Base-by-base conservation (phyloP, 768 basidiomycete genomes). In the Russula olivacea region DNA sequence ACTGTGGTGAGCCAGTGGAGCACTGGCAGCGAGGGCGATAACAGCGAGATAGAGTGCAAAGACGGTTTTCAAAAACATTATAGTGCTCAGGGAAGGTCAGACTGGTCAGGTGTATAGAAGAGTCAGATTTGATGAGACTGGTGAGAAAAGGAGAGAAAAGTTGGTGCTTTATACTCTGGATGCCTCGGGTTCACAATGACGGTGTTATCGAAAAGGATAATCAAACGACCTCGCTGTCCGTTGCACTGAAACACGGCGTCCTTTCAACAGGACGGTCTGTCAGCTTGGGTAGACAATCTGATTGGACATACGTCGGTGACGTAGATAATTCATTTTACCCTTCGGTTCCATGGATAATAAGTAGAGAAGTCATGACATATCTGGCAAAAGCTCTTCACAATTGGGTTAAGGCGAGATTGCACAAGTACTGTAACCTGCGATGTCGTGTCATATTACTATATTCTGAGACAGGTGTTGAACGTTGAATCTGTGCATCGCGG, bases 31-130 rank as follows among this genome's bases (percentile, higher is more conserved):
- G 9, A 64, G 47, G n/a, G 19, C 21, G 19, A 64, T 14, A 17
- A 17, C 17, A 3, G 47, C 53, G 25, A 64, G 14, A 54, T 47
- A 64, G 32, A 55, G 40, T n/a, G 47, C 53, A 5, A 59, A 21
- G n/a, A 64, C 14, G 23, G 53, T 1, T 23, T 64, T 64, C 4
- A 48, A 23, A 32, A 63, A 58, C 62, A 34, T 15, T 53, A 59
- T 64, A 49, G 53, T 55, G 25, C 7, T 19, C 1, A 23, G 10
- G 34, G 40, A n/a, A 10, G 10, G 4, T 54, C 19, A 40, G 23
- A n/a, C 1, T 28, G 12, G 36, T 52, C 25, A 58, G 25, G 5
- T 28, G 25, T 36, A 36, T 1, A 43, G n/a, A 34, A n/a, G 12
- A n/a, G 41, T 30, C 15, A 3, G 28, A 17, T n/a, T 25, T n/a